Percentiles rank a stretch among this genome's conserved stretches.
Conservation (phyloP, 2,329 filamentous ascomycete genomes). For the Hortaea sp. region DNA sequence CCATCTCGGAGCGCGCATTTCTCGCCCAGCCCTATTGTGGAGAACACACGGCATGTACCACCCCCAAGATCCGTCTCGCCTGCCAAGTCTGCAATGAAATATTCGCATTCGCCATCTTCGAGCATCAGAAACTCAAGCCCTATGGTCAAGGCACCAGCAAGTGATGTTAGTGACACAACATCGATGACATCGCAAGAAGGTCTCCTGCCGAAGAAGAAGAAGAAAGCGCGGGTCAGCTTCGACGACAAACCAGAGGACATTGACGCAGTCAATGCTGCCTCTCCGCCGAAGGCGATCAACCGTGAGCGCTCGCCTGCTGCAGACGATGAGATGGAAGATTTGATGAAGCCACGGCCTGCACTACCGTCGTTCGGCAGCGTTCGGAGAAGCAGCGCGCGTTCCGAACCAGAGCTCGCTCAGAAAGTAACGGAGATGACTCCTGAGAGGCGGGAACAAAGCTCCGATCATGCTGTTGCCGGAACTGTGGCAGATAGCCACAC, state of each 20-base stretch:
- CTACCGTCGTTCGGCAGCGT: conserved; percentile 68
- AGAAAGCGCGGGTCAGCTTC: conserved; percentile 66
- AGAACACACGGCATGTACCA: conserved; percentile 55
- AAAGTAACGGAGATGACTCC: conserved; percentile 39
- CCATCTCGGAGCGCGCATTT: conserved; percentile 62
- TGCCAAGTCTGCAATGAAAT: conserved; percentile 67
- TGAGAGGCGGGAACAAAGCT: conserved; percentile 43
- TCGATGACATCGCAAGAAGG: conserved; percentile 32
- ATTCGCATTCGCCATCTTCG: conserved; percentile 42
- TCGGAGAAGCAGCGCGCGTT: conserved; percentile 26
- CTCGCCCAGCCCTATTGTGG: conserved; percentile 46
- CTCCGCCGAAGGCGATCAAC: conserved; percentile 40
- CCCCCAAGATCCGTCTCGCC: conserved; percentile 63
- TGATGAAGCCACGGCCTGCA: conserved; percentile 65
- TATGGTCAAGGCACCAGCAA: conserved; percentile 33
- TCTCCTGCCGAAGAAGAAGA: conserved; percentile 43
- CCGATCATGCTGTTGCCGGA: conserved; percentile 49
- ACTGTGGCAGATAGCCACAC: conserved; percentile 42
- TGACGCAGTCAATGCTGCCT: conserved; percentile 24
- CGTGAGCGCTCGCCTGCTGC: conserved; percentile 16
- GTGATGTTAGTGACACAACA: conserved; percentile 47
- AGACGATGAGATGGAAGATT: conserved; percentile 51
- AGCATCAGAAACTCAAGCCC: conserved; percentile 33
- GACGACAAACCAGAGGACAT: conserved; percentile 42
- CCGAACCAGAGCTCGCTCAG: conserved; percentile 35